Conservation (phyloP, 345 rosid species). For the Aquilaria sinensis region DNA sequence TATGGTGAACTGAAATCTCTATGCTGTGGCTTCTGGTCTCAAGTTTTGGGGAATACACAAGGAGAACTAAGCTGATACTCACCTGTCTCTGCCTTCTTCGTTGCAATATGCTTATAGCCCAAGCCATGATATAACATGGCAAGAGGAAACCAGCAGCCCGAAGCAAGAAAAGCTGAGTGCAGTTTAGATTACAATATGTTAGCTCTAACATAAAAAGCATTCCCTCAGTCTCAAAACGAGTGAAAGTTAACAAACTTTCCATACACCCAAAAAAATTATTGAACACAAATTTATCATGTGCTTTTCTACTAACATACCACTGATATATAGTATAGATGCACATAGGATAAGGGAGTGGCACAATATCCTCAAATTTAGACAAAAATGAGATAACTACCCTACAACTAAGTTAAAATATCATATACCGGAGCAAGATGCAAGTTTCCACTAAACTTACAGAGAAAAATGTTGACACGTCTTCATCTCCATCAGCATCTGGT, state of each 20-base stretch:
- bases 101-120: conserved; percentile 91
- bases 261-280: no score
- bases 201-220: neutral
- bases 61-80: conserved; percentile 10
- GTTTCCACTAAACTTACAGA: conserved; percentile 46
- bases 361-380: no score
- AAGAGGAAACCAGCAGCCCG: conserved; percentile 80
- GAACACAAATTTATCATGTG: no score
- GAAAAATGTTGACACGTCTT: conserved; percentile 65
- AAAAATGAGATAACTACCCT: neutral
- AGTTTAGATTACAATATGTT: neutral
- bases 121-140: conserved; percentile 98
- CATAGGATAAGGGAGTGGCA: no score
- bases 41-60: neutral
- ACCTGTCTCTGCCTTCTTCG: conserved; percentile 93
- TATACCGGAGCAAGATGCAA: conserved; percentile 5
- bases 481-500: conserved; percentile 59
- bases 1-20: neutral
- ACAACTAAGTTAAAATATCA: neutral
- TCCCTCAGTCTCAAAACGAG: neutral
- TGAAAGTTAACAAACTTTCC: neutral
- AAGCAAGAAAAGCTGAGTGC: conserved; percentile 69
- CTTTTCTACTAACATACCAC: no score
- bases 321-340: no score
- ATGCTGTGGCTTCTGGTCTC: neutral